Evolutionary conservation across 352 stramenopile genomes (phyloP), one percentile per base, ranked within the genome.

Genomic region (Phytophthora macrochlamydospora): DNA sequence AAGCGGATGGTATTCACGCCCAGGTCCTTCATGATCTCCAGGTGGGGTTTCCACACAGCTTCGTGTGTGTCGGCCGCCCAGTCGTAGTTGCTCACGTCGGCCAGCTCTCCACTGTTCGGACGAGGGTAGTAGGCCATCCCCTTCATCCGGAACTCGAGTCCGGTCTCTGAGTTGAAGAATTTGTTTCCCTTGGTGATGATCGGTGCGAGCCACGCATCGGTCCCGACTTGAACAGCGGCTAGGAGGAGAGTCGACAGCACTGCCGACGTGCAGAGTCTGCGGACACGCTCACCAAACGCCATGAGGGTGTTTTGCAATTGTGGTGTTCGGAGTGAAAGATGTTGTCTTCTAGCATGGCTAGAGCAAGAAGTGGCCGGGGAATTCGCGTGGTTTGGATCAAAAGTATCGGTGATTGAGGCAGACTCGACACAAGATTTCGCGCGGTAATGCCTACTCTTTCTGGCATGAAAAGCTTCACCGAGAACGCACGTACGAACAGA

Each of bases 91-190:
- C 65, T 68, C 43, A 85, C 75, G 14, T 68, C 46, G 4, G 61
- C 63, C 42, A 90, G 48, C 56, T 85, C 66, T 28, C 81, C 81
- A 3, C 38, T 63, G 69, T 90, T 90, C n/a, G 80, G 78, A 2
- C 78, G 74, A 2, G 81, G 81, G 61, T 81, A 86, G 56, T 89
- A 89, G 40, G 72, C 76, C 69, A 89, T 79, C 12, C 79, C 79
- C 37, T 86, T 85, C 29, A 89, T 69, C 31, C 75, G 67, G 55
- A 90, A 86, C 62, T 94, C 81, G 13, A 73, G 42, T 30, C 78
- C 77, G 0, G 78, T 85, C 7, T 76, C 52, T 8, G 74, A 82
- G 65, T 92, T 63, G 66, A 93, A 96, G 56, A 94, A 86, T 69
- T 92, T 93, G 74, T 91, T 91, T 52, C 82, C 83, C 56, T 83